These are phyloP conservation scores for Calycina herbarum DNA, from an alignment of 2,329 filamentous ascomycete genomes.

Conservation along the genomic window DNA sequence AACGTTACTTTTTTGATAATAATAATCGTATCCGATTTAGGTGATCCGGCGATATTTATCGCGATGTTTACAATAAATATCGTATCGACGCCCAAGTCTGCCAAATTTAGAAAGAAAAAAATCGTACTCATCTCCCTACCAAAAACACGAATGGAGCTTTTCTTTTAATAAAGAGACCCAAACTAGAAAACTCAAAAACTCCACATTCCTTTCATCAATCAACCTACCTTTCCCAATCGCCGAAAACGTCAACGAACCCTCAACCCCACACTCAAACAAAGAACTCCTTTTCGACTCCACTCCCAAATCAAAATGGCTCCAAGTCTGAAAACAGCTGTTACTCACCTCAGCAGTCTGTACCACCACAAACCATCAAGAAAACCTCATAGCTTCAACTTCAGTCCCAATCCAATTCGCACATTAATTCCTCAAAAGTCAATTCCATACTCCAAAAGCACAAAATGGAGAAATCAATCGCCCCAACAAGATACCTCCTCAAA, in stretches of 20 bases:
- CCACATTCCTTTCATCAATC: not conserved
- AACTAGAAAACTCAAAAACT: not conserved
- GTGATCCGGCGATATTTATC: not conserved
- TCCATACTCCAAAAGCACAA: too few species aligned
- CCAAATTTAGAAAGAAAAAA: too few species aligned
- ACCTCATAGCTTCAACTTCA: not conserved
- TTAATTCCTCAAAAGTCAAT: too few species aligned
- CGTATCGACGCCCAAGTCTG: not conserved
- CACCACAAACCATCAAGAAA: not conserved
- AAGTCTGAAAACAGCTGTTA: not conserved
- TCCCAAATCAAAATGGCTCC: not conserved
- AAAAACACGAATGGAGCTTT: too few species aligned
- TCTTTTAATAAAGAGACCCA: not conserved
- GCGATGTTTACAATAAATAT: too few species aligned
- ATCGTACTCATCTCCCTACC: too few species aligned
- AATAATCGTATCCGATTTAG: not conserved
- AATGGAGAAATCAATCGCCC: too few species aligned
- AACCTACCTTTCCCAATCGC: not conserved
- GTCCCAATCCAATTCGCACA: not conserved
- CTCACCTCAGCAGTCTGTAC: not conserved
- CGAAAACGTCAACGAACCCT: not conserved
- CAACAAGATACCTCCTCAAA: too few species aligned
- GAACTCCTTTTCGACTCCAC: not conserved
- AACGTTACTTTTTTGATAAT: too few species aligned
- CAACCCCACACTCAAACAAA: not conserved